A percentile compares a stretch with the other conserved stretches of the same genome.
These are phyloP conservation scores for Oryza officinalis DNA, from an alignment of 176 grass and related monocot species.

Conservation along the genomic window DNA sequence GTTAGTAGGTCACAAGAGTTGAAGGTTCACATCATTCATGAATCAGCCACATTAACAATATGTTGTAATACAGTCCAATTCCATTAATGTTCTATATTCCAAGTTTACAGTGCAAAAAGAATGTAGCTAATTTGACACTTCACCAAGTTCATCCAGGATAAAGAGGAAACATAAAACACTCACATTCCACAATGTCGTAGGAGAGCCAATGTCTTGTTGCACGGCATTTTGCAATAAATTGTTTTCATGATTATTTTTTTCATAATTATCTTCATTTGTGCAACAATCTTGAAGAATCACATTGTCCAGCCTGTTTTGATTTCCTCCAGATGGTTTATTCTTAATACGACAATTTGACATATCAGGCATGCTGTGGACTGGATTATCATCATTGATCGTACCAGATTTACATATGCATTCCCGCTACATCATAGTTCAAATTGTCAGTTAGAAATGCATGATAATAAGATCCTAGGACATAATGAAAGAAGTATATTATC, in stretches of 20 bases:
- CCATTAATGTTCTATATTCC: not conserved
- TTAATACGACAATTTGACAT: conserved; percentile 16
- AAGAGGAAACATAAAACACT: conserved; percentile 18
- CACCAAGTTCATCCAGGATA: not conserved
- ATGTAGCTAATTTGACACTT: conserved; percentile 5
- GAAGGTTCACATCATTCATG: not conserved
- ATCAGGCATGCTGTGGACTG: not conserved
- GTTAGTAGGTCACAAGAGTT: not conserved
- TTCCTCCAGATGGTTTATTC: conserved; percentile 13
- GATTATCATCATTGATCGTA: conserved; percentile 10
- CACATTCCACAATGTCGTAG: conserved; percentile 12
- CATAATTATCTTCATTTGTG: conserved; percentile 26
- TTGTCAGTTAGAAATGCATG: not conserved
- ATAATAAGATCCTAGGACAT: not conserved
- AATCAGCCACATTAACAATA: not conserved
- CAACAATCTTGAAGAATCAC: conserved; percentile 25
- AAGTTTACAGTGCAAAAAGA: not conserved
- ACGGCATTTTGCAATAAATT: conserved; percentile 30
- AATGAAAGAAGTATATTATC: not conserved
- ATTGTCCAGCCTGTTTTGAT: conserved; percentile 19
- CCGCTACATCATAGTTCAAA: conserved; percentile 35
- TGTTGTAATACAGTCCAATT: not conserved
- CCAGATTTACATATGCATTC: conserved; percentile 43
- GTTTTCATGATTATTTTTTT: conserved; percentile 25
- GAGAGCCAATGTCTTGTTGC: conserved; percentile 28